Percentiles rank a stretch among this genome's conserved stretches.
Evolutionary conservation across 176 grass and related monocot genomes (phyloP).

Genomic region (Oropetium thomaeum): DNA sequence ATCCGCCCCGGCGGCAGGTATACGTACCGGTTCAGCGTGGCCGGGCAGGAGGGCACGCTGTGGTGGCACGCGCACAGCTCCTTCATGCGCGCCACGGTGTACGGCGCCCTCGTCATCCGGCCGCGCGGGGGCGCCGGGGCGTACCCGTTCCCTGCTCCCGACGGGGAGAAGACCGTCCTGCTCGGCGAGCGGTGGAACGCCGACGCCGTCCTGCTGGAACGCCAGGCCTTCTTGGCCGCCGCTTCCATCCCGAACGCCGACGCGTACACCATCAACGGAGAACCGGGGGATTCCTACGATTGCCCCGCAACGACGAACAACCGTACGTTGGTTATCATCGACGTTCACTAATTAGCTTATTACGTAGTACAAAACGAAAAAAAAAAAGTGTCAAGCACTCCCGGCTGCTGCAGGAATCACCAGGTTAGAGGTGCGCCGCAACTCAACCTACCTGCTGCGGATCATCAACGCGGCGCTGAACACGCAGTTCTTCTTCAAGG

Average conservation of each 20-base stretch:
- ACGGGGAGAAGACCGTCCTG: conserved; percentile 47
- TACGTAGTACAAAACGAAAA: too few species aligned
- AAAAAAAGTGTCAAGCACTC: too few species aligned
- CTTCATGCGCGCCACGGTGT: conserved; percentile 48
- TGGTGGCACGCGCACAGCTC: conserved; percentile 85
- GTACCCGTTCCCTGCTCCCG: conserved; percentile 56
- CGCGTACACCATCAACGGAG: conserved; percentile 67
- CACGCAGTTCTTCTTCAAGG: conserved; percentile 75
- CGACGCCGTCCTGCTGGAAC: conserved; percentile 30
- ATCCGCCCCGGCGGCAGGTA: conserved; percentile 48
- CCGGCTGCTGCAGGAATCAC: conserved; percentile 16
- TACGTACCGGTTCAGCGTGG: conserved; percentile 57
- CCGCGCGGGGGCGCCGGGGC: conserved; percentile 27
- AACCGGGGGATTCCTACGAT: conserved; percentile 48
- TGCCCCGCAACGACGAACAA: conserved; percentile 19
- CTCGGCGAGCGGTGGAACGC: conserved; percentile 80
- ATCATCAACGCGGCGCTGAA: conserved; percentile 81
- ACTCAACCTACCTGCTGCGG: conserved; percentile 58
- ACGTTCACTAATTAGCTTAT: too few species aligned
- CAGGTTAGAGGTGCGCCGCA: conserved; percentile 39
- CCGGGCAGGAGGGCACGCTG: conserved; percentile 73
- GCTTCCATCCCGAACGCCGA: not conserved
- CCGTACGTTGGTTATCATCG: conserved; percentile 58
- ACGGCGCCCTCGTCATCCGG: conserved; percentile 60
- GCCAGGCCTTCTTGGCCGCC: not conserved